Conservation (phyloP, 108 stramenopile species). For the Discostella stelligeroides region DNA sequence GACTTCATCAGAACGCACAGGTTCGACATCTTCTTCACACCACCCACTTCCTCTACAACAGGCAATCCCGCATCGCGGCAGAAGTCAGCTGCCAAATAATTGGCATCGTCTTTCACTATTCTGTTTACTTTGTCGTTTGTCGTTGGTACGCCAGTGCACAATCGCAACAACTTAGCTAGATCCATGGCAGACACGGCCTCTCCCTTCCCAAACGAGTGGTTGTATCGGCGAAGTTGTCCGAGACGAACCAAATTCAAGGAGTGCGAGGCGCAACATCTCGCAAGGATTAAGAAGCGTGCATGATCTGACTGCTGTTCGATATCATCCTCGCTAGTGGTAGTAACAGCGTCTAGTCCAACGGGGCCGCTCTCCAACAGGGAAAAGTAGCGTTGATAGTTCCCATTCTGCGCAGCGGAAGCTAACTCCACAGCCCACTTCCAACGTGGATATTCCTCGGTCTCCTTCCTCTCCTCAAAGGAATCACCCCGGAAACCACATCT, state of each 20-base stretch:
- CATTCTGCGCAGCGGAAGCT: constrained; percentile 40
- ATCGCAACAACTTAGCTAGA: constrained; percentile 38
- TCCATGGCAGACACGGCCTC: constrained; percentile 40
- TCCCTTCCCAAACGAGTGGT: constrained; percentile 46
- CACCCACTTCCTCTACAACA: constrained; percentile 19
- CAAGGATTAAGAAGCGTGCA: constrained; percentile 43
- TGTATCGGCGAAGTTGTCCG: constrained; percentile 34
- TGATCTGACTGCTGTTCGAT: not conserved
- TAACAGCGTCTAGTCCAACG: not conserved
- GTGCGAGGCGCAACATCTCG: constrained; percentile 43
- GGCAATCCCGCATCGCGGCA: constrained; percentile 50
- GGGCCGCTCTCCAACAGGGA: constrained; percentile 34
- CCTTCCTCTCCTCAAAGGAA: no score
- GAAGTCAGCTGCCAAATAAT: constrained; percentile 28
- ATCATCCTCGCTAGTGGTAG: not conserved
- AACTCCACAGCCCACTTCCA: constrained; percentile 57
- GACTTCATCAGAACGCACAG: constrained; percentile 42
- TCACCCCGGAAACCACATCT: not conserved
- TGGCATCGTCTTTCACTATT: constrained; percentile 1
- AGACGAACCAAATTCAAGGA: constrained; percentile 47
- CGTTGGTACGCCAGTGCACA: not conserved
- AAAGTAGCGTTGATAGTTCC: constrained; percentile 49
- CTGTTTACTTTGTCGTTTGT: not conserved
- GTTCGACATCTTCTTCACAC: not conserved
- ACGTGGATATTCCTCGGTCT: constrained; percentile 36